These are phyloP conservation scores for Vigna reflexopilosa DNA, from an alignment of 306 rosid species.

Conservation along the genomic window DNA sequence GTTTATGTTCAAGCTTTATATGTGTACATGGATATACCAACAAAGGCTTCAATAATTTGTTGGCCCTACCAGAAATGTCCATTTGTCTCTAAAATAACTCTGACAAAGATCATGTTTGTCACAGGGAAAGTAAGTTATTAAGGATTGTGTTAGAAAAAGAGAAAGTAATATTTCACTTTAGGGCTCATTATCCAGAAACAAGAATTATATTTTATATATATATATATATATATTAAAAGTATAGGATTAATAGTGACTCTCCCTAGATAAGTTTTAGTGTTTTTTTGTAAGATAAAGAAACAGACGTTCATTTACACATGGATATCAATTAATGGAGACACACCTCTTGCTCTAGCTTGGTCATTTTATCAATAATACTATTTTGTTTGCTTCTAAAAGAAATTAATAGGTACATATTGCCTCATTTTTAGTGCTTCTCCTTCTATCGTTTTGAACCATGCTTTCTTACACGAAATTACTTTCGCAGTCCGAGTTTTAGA, in stretches of 20 bases:
- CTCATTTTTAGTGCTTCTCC: too few species aligned
- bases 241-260: background rate
- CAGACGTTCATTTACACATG: background rate
- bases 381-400: too few species aligned
- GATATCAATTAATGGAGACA: background rate
- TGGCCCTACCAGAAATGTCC: background rate
- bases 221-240: too few species aligned
- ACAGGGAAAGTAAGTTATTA: background rate
- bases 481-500: too few species aligned
- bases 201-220: background rate
- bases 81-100: background rate
- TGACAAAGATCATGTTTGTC: background rate
- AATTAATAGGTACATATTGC: too few species aligned
- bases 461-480: too few species aligned
- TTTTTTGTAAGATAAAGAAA: background rate
- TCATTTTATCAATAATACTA: too few species aligned
- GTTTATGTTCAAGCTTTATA: constrained; percentile 5
- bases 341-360: too few species aligned
- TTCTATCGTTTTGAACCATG: too few species aligned
- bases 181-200: background rate
- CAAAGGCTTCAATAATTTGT: constrained; percentile 19
- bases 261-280: background rate
- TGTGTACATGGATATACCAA: constrained; percentile 4
- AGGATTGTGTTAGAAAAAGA: background rate
- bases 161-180: background rate